Percentiles rank a stretch among this genome's conserved stretches.
These are phyloP conservation scores for Aureobasidium sp. DNA, from an alignment of 2,329 filamentous ascomycete genomes.

Conservation along the genomic window DNA sequence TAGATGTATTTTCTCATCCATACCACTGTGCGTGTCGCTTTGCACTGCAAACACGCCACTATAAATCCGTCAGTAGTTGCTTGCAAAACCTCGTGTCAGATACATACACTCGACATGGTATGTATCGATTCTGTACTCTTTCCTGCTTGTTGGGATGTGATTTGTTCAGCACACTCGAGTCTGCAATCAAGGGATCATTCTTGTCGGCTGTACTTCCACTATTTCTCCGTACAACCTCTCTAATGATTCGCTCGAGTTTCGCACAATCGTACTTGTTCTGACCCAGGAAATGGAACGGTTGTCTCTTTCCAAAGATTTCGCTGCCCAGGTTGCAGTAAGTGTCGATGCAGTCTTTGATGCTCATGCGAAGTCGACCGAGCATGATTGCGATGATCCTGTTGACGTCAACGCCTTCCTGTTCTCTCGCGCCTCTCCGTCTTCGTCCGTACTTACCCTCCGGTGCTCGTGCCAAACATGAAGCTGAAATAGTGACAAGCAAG, in stretches of 20 bases:
- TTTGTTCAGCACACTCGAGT: neutral
- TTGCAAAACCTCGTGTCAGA: neutral
- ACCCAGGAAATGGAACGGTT: neutral
- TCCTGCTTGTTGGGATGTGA: neutral
- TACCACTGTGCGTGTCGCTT: neutral
- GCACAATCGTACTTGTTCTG: neutral
- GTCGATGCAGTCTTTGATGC: conserved; percentile 15
- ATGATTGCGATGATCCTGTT: conserved; percentile 18
- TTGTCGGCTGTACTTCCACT: neutral
- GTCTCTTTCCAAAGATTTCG: conserved; percentile 2
- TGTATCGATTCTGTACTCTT: neutral
- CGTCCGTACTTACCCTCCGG: conserved; percentile 27
- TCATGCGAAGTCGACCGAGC: conserved; percentile 17
- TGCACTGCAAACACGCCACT: neutral
- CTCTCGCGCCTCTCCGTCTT: neutral
- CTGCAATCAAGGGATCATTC: neutral
- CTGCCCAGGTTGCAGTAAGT: conserved; percentile 10
- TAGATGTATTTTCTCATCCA: neutral
- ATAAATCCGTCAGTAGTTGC: neutral
- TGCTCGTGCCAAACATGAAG: conserved; percentile 33
- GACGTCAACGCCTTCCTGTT: neutral
- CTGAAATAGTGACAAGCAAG: conserved; percentile 32
- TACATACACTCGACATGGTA: neutral
- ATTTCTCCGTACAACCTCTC: neutral
- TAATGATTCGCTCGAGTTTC: neutral